Evolutionary conservation across 257 asterid species (phyloP).

Genomic region (Fraxinus quadrangulata): DNA sequence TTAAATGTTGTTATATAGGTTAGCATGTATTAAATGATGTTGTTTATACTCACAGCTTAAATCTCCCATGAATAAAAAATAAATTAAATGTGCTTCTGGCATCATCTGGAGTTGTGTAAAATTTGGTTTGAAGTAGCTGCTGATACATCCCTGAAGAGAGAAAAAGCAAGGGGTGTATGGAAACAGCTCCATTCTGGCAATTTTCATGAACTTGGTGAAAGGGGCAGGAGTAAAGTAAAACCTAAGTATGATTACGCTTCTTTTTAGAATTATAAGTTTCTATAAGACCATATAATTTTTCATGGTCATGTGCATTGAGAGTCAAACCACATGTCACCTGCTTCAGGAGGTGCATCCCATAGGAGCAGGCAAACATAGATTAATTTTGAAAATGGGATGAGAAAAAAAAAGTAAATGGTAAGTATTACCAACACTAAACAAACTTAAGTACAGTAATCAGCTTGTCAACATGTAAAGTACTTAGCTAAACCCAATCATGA

Average conservation of each 20-base stretch:
- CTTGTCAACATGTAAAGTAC: neutral
- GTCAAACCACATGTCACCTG: neutral
- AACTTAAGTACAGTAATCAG: neutral
- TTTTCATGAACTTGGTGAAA: neutral
- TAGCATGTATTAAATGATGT: neutral
- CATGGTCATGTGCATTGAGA: neutral
- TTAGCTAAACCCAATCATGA: neutral
- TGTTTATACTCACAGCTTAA: neutral
- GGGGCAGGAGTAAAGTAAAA: neutral
- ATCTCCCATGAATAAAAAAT: neutral
- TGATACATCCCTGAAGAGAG: neutral
- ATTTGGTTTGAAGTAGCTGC: neutral
- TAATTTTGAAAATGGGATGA: neutral
- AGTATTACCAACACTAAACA: neutral
- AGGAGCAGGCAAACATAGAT: neutral
- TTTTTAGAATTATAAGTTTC: neutral
- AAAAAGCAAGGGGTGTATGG: neutral
- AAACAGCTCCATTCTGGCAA: neutral
- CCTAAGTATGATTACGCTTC: neutral
- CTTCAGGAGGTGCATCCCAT: constrained; percentile 6
- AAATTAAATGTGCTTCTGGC: neutral
- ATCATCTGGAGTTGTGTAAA: neutral
- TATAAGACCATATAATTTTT: neutral
- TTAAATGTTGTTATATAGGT: neutral
- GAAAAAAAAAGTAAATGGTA: neutral